phyloP scores from a whole-genome alignment of 1,284 basidiomycete genomes.

The Trametes pubescens region DNA sequence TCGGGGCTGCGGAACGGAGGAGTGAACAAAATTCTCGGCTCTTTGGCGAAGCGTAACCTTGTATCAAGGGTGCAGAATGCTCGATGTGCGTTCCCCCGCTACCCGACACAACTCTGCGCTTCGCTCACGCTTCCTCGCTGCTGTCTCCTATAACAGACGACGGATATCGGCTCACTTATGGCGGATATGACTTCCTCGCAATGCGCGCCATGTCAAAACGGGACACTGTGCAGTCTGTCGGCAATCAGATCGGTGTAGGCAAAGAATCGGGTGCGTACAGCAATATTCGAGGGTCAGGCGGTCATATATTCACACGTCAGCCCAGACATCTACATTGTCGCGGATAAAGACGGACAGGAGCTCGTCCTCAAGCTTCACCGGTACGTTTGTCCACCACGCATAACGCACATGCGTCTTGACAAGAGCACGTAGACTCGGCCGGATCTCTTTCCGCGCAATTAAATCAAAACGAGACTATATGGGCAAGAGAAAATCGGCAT shows the following conservation, averaged over 20 bases:
- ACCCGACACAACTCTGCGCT: neutral
- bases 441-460: constrained; percentile 96
- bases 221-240: constrained; percentile 88
- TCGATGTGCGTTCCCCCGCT: constrained; percentile 71
- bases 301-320: neutral
- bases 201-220: constrained; percentile 93
- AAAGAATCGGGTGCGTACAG: constrained; percentile 87
- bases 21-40: constrained; percentile 92
- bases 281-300: constrained; percentile 2
- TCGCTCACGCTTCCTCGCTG: neutral
- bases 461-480: constrained; percentile 98
- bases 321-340: constrained; percentile 93
- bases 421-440: constrained; percentile 74
- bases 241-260: constrained; percentile 97
- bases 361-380: constrained; percentile 94
- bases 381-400: constrained; percentile 49
- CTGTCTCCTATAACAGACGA: constrained; percentile 71
- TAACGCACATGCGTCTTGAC: constrained; percentile 4
- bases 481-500: constrained; percentile 94
- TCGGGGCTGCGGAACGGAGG: constrained; percentile 92
- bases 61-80: constrained; percentile 92
- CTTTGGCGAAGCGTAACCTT: constrained; percentile 91
- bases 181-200: constrained; percentile 96
- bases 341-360: constrained; percentile 82
- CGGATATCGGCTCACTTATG: constrained; percentile 96